Evolutionary conservation across 1,284 basidiomycete species (phyloP), one percentile per base, ranked within the genome.

Genomic region (Athelia sp.): DNA sequence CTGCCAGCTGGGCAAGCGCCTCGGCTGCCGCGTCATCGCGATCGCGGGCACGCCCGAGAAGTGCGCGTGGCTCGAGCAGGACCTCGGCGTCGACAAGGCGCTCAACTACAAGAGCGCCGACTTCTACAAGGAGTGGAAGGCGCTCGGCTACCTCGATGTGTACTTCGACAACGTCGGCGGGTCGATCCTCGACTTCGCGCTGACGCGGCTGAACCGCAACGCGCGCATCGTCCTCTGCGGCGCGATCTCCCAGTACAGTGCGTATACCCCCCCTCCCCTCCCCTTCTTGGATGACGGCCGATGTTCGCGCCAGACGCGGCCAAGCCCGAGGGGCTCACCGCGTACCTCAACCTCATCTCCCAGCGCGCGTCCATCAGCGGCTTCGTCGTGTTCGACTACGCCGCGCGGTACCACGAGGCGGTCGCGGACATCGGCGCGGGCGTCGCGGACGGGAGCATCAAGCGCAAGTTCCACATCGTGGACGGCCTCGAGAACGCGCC

Each of bases 91-190:
- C 44, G 90, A 94, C 59, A 79, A 77, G 48, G 89, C 85, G 0
- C 71, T 97, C 62, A 90, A 97, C 66, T 97, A 98, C 73, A 97
- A 96, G 69, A 81, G 80, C 60, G 67, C 76, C 32, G 81, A 75
- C 11, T 95, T 93, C 72, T 70, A 68, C 51, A 64, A 79, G 32
- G 79, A 91, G 45, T 79, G 87, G 62, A 82, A 79, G 62, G 66
- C 74, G 29, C 64, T 84, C 43, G 82, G 81, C 2, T 87, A 81
- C 57, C 56, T 88, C 10, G 90, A 94, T 57, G 84, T 90, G 3
- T 91, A 76, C 69, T 94, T 93, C 62, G 92, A 94, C 64, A 94
- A 94, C 61, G 90, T 93, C 50, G 90, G 90, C 19, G 91, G 90
- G 1, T 82, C 89, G 36, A 87, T 91, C 45, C 73, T 95, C 53